Evolutionary conservation across 495 filamentous ascomycete genomes (phyloP).

Genomic region (Corynascus novoguineensis): DNA sequence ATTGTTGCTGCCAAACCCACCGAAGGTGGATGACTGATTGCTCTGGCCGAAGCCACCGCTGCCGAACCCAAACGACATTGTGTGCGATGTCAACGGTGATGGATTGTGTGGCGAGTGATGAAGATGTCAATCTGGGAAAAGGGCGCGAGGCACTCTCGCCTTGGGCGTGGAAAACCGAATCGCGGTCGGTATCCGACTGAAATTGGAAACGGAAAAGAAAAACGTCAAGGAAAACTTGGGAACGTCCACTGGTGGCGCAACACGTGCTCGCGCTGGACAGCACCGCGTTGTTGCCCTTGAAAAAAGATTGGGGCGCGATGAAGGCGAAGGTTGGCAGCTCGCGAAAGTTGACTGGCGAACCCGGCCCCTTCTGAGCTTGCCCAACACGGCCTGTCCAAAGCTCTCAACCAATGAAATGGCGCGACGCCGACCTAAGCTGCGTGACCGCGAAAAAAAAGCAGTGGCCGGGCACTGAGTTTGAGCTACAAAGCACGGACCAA

Average conservation of each 20-base stretch:
- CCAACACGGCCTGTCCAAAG: background rate
- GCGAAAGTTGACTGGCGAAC: slow-evolving; percentile 9
- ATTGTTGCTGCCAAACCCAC: slow-evolving; percentile 53
- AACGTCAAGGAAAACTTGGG: background rate
- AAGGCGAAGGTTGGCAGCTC: slow-evolving; percentile 18
- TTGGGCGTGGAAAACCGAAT: background rate
- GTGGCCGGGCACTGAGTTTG: slow-evolving; percentile 10
- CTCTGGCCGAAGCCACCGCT: slow-evolving; percentile 55
- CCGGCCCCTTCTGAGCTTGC: slow-evolving; percentile 6
- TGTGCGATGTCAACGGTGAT: slow-evolving; percentile 16
- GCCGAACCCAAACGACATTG: slow-evolving; percentile 46
- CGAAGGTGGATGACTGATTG: slow-evolving; percentile 52
- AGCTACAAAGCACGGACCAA: slow-evolving; percentile 9
- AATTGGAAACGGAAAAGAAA: background rate
- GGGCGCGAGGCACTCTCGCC: slow-evolving; percentile 16
- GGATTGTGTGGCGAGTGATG: slow-evolving; percentile 3
- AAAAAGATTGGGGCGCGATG: slow-evolving; percentile 13
- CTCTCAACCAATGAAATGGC: slow-evolving; percentile 4
- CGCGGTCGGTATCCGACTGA: background rate
- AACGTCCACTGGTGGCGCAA: slow-evolving; percentile 1
- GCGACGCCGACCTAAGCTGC: background rate
- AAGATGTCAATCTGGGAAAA: slow-evolving; percentile 2
- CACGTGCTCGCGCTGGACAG: background rate
- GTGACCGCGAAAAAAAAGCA: slow-evolving; percentile 9
- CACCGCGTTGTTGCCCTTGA: slow-evolving; percentile 11